Evolutionary conservation across 306 rosid genomes (phyloP).

Genomic region (Fragaria iinumae): DNA sequence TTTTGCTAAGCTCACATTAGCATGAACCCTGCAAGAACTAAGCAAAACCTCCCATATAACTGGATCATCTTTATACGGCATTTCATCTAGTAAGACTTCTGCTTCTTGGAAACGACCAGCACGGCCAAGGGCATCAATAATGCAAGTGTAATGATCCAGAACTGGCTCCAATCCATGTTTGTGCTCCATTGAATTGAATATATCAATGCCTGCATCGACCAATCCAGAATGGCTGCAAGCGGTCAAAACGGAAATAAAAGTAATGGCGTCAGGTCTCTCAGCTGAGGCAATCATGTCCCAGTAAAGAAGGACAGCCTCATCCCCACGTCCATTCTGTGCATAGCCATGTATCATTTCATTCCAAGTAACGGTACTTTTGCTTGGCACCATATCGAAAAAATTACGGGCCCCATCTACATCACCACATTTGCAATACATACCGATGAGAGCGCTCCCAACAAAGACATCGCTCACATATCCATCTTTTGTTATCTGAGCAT

Average conservation of each 20-base stretch:
- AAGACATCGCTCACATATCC: constrained; percentile 51
- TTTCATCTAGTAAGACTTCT: constrained; percentile 53
- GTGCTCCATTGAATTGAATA: constrained; percentile 61
- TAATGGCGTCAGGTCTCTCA: constrained; percentile 60
- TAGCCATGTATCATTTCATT: constrained; percentile 84
- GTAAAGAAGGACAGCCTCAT: constrained; percentile 59
- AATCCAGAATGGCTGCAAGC: constrained; percentile 83
- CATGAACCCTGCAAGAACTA: constrained; percentile 69
- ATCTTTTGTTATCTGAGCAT: constrained; percentile 60
- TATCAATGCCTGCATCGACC: constrained; percentile 62
- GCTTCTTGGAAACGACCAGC: constrained; percentile 68
- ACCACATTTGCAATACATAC: constrained; percentile 81
- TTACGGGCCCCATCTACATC: constrained; percentile 45
- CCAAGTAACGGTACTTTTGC: constrained; percentile 65
- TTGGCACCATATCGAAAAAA: constrained; percentile 47
- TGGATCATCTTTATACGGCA: constrained; percentile 70
- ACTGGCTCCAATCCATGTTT: constrained; percentile 47
- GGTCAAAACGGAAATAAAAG: constrained; percentile 63
- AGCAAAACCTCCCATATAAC: constrained; percentile 85
- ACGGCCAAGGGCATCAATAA: constrained; percentile 67
- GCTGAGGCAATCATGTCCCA: constrained; percentile 52
- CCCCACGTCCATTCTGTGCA: constrained; percentile 73
- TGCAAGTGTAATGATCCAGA: constrained; percentile 71
- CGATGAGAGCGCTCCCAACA: constrained; percentile 72
- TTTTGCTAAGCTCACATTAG: constrained; percentile 55